Evolutionary conservation across 2,329 filamentous ascomycete species (phyloP).

Genomic region (Daldinia sp.): DNA sequence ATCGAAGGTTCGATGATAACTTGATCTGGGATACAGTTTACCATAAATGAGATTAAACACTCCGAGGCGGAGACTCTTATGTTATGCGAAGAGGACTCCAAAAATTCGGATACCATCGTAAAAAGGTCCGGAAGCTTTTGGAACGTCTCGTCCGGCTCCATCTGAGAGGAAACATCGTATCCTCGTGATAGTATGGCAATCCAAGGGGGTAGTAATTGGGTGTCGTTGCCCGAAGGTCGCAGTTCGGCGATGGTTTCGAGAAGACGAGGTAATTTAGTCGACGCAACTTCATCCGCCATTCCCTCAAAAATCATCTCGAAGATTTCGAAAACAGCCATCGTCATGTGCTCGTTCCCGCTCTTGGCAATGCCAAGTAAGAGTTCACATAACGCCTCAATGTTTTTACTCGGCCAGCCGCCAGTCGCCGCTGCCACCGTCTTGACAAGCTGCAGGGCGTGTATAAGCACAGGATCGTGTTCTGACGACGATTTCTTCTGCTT

Average conservation of each 20-base stretch:
- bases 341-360: conserved; percentile 93
- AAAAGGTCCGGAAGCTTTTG: conserved; percentile 88
- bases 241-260: conserved; percentile 92
- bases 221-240: conserved; percentile 90
- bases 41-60: conserved; percentile 91
- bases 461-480: conserved; percentile 80
- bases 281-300: conserved; percentile 86
- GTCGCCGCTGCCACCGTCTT: conserved; percentile 88
- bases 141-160: conserved; percentile 91
- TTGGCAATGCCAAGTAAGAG: conserved; percentile 86
- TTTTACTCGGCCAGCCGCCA: conserved; percentile 94
- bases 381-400: conserved; percentile 92
- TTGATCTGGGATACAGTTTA: conserved; percentile 84
- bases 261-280: conserved; percentile 86
- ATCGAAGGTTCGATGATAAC: conserved; percentile 89
- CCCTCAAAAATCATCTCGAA: conserved; percentile 97
- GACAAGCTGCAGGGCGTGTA: conserved; percentile 90
- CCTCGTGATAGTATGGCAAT: conserved; percentile 93
- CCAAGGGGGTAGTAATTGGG: conserved; percentile 94
- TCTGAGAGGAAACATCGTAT: conserved; percentile 90
- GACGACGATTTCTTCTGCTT: conserved; percentile 73
- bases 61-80: conserved; percentile 95
- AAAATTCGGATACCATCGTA: conserved; percentile 78
- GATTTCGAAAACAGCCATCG: conserved; percentile 94
- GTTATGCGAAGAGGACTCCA: conserved; percentile 88